Base-by-base conservation (phyloP, 2,329 filamentous ascomycete genomes). In the Tolypocladium ovalisporum region DNA sequence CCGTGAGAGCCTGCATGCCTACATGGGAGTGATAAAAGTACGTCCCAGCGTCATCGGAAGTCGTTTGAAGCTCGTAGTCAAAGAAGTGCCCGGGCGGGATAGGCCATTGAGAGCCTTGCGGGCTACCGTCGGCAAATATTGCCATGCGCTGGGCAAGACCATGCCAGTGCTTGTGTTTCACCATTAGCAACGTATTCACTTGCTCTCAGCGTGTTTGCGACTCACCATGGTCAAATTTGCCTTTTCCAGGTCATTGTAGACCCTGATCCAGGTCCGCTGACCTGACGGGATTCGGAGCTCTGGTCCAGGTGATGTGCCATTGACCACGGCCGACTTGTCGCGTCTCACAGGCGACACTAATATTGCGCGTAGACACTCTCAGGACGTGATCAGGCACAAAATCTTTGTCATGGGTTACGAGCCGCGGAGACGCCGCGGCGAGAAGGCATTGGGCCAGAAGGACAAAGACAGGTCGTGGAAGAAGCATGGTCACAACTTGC, bases 11-110 rank as follows among this genome's bases (percentile, higher is more conserved):
- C 64, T 87, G 84, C 58, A 87, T 81, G 0, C 77, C 83, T 15
- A 87, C 75, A 59, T 88, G 85, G 0, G 84, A 86, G 64, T 88
- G 85, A 63, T 87, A 87, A 65, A 86, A 87, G 63, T 86, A 87
- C 0, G 83, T 83, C 4, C 85, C 85, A 0, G 81, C 78, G 56
- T 82, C 77, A 9, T 77, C 79, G 1, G 66, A 47, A 3, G 78
- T 68, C 0, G 82, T 78, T 17, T 75, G 74, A 4, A 88, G 70
- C 63, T 87, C 83, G 64, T 88, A 88, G 69, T 87, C 85, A 66
- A 87, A 87, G 68, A 81, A 88, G 58, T 81, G 75, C 1, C 73
- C 69, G 0, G 83, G 76, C 0, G 81, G 77, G 40, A 87, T 86
- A 0, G 84, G 84, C 84, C 84, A 88, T 62, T 87, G 84, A 22